These are phyloP conservation scores for Heracleum sosnowskyi DNA, from an alignment of 129 eudicot species.

Conservation along the genomic window DNA sequence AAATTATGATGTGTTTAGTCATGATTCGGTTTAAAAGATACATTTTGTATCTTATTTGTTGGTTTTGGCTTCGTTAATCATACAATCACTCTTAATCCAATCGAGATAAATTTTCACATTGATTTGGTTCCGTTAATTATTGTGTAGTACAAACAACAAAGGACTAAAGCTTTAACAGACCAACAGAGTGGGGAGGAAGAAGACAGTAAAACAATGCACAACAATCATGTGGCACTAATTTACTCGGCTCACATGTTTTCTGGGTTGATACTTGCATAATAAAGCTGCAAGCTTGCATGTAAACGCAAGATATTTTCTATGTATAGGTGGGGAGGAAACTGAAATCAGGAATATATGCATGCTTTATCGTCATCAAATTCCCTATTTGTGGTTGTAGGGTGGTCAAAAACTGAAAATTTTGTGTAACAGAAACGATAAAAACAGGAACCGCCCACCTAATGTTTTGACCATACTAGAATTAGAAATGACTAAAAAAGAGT, in stretches of 20 bases:
- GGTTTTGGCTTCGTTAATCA: too few relatives aligned
- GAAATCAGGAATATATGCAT: neutral
- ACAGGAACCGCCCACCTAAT: neutral
- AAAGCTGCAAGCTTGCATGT: too few relatives aligned
- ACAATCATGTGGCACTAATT: constrained; percentile 4
- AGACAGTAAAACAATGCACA: neutral
- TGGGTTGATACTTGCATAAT: too few relatives aligned
- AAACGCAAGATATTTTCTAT: neutral
- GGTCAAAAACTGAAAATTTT: neutral
- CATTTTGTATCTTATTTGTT: too few relatives aligned
- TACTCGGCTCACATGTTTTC: neutral
- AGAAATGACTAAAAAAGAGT: too few relatives aligned
- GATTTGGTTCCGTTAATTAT: too few relatives aligned
- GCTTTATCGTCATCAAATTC: neutral
- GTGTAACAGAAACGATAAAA: neutral
- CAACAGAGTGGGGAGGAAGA: neutral
- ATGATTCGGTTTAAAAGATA: too few relatives aligned
- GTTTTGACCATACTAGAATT: too few relatives aligned
- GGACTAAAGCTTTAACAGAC: neutral
- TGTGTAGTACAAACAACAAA: too few relatives aligned
- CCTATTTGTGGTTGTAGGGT: neutral
- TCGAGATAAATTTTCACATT: too few relatives aligned
- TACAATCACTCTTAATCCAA: too few relatives aligned
- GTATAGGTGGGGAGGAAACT: neutral
- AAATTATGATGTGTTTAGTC: too few relatives aligned